Evolutionary conservation across 2,329 filamentous ascomycete species (phyloP), one percentile per base, ranked within the genome.

Genomic region (Claviceps capensis): DNA sequence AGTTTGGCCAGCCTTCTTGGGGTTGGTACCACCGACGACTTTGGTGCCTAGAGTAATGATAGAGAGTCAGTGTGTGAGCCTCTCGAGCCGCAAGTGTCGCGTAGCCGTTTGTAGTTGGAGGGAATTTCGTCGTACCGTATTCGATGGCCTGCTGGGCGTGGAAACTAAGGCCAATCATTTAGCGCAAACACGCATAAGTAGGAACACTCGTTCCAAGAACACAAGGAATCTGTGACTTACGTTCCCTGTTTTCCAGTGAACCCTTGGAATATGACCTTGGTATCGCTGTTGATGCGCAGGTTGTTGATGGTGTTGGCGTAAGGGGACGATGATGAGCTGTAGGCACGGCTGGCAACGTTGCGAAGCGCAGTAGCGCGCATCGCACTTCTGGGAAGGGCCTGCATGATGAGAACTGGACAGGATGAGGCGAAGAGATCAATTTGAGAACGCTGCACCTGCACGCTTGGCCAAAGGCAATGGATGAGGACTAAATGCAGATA

Each of bases 171-270:
- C 52, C 46, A 51, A 50, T 48, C 52, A 61, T 56, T 46, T 23
- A 43, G 30, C 38, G 30, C 38, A 34, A 42, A 26, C 19, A 16
- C 14, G 40, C 9, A 34, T 34, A 34, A 34, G 9, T 34, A 34
- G 3, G 4, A 11, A 34, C 1, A 11, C 11, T 34, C 30, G 19
- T 34, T 11, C 30, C 9, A 5, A 19, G 17, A 8, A 22, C 22
- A 40, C 26, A 23, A 16, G 5, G 13, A 7, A 17, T 5, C 22
- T 30, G 34, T 11, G 11, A 83, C 84, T 73, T 71, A 89, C 85
- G 86, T 91, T 85, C 88, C 88, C 79, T 95, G 89, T 78, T 88
- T 93, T 69, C 91, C 91, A 53, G 91, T 97, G 72, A 97, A 97
- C 61, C 93, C 93, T 76, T 98, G 93, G 77, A 82, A 97, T 65